These are phyloP conservation scores for Phytophthora sansomeana DNA, from an alignment of 352 stramenopile species.

Conservation along the genomic window DNA sequence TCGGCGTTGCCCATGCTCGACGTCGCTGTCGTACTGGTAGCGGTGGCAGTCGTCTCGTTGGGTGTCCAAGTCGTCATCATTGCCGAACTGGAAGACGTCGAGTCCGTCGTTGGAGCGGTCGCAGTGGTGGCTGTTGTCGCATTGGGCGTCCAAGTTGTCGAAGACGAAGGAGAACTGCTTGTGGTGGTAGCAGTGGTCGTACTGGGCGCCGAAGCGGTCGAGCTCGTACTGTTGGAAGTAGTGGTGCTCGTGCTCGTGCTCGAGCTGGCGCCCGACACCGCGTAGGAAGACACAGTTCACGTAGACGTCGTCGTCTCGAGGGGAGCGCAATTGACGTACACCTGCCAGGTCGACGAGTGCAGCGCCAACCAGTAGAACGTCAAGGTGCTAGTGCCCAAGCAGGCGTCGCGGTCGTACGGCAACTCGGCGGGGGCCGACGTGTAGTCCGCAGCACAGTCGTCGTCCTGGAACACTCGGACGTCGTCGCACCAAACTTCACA, in stretches of 20 bases:
- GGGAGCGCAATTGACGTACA: slow-evolving; percentile 48
- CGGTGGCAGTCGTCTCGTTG: slow-evolving; percentile 17
- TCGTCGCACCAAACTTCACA: slow-evolving; percentile 63
- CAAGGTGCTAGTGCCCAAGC: slow-evolving; percentile 35
- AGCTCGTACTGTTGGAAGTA: slow-evolving; percentile 19
- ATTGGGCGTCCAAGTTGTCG: slow-evolving; percentile 7
- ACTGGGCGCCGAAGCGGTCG: slow-evolving; percentile 15
- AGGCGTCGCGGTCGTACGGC: slow-evolving; percentile 45
- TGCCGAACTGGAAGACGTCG: slow-evolving; percentile 11
- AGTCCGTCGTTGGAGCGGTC: slow-evolving; percentile 18
- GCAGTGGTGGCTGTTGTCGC: slow-evolving; percentile 28
- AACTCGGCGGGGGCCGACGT: slow-evolving; percentile 40
- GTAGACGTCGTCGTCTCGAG: slow-evolving; percentile 25
- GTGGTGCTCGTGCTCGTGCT: slow-evolving; percentile 20
- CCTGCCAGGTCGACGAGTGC: slow-evolving; percentile 54
- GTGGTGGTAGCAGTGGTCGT: slow-evolving; percentile 15
- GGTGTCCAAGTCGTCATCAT: slow-evolving; percentile 5
- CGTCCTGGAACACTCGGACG: slow-evolving; percentile 46
- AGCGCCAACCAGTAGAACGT: slow-evolving; percentile 56
- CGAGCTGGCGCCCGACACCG: slow-evolving; percentile 18
- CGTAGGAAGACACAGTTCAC: slow-evolving; percentile 20
- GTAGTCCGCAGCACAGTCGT: slow-evolving; percentile 49
- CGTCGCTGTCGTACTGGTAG: slow-evolving; percentile 14
- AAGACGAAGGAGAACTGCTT: slow-evolving; percentile 7
- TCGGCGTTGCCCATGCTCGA: slow-evolving; percentile 21